Base-by-base conservation (phyloP, 106 monocot genomes). In the Allium sativum region DNA sequence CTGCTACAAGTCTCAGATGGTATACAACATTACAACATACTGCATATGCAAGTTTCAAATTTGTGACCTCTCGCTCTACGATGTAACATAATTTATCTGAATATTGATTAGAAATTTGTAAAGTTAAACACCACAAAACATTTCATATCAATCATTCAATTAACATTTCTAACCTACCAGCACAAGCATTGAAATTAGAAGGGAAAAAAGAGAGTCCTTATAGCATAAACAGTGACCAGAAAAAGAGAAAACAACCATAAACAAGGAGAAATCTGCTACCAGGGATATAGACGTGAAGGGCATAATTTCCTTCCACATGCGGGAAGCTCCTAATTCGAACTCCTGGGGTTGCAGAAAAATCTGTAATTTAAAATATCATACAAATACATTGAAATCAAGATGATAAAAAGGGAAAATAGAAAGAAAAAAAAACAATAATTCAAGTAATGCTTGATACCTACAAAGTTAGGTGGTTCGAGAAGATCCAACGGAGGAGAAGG, bases 301-400 rank as follows among this genome's bases (percentile, higher is more conserved):
- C 81, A 76, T 91, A 96, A 54, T 91, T 91, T 8, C 95, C 95
- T 78, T 87, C 82, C 40, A 91, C 70, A 72, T 96, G 95, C 7
- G 95, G 90, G 68, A 96, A 96, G 71, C 74, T 82, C 59, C 95
- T 81, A 16, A 87, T 73, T 54, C 95, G 83, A 60, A 44, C 58
- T 16, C 75, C 87, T 61, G 79, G 67, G 42, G 48, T 51, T 18
- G 65, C 62, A 51, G 12, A 47, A 6, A 73, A 62, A 89, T 79
- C 85, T 90, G 67, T 67, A 74, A 31, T 3, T 3, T 31, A 31
- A 31, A 31, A 31, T 31, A 31, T 31, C 5, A 31, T 31, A 1
- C 13, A 58, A 61, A 41, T 44, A 18, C 3, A 18, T 18, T 16
- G 44, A 45, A 44, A 16, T 7, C 2, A 44, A 44, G 10, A 10